Percentiles rank a stretch among this genome's conserved stretches.
phyloP scores from a whole-genome alignment of 2,329 filamentous ascomycete species.

The Leptodontidium sp. region DNA sequence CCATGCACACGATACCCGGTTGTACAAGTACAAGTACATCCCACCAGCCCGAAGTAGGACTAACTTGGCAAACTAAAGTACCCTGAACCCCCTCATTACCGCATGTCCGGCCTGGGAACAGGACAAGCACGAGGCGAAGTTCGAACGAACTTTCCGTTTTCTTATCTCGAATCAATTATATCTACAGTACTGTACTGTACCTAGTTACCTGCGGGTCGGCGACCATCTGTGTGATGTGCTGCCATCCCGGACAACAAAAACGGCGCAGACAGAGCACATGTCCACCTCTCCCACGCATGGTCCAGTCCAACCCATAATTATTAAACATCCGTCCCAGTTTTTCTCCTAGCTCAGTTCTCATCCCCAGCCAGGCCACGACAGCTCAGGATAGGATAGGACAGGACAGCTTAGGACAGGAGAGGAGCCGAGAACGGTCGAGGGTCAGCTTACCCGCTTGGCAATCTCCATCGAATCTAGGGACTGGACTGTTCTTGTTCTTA shows the following conservation, averaged over 20 bases:
- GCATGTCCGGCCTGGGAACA: background rate
- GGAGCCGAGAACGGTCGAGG: constrained; percentile 19
- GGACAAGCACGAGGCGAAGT: background rate
- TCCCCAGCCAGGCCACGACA: no score
- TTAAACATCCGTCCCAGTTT: constrained; percentile 4
- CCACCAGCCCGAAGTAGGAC: background rate
- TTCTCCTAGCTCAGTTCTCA: background rate
- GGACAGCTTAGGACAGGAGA: background rate
- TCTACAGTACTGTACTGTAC: no score
- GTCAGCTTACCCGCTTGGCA: constrained; percentile 18
- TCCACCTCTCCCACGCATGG: background rate
- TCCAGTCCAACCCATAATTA: constrained; percentile 11
- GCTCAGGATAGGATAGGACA: background rate
- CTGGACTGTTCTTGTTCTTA: background rate
- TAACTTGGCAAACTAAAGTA: constrained; percentile 6
- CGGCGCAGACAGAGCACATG: background rate
- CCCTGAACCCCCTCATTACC: constrained; percentile 15
- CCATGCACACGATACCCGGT: background rate
- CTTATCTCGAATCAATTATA: constrained; percentile 6
- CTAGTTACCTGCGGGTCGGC: background rate
- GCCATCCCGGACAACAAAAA: background rate
- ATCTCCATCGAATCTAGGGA: background rate
- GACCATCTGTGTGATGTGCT: background rate
- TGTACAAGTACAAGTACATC: background rate
- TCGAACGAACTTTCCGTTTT: background rate